Percentiles rank a stretch among this genome's conserved stretches.
phyloP scores from a whole-genome alignment of 2,329 filamentous ascomycete genomes.

The Aspergillus viridinutans region DNA sequence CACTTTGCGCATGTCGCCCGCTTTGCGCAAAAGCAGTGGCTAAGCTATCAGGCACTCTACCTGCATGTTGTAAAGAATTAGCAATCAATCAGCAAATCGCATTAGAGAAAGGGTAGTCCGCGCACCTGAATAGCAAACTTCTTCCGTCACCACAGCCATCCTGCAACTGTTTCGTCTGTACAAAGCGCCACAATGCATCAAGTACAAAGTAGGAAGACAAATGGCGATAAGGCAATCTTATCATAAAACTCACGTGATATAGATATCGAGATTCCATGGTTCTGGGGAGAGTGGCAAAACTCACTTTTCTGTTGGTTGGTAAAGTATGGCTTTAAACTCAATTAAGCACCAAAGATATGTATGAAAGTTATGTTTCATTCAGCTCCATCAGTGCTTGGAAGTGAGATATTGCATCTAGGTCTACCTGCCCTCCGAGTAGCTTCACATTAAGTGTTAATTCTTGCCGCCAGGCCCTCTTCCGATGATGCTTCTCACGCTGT shows the following conservation, averaged over 20 bases:
- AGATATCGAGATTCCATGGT: conserved; percentile 5
- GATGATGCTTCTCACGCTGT: not conserved
- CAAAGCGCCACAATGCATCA: not conserved
- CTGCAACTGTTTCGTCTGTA: conserved; percentile 3
- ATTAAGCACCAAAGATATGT: not conserved
- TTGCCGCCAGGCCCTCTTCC: not conserved
- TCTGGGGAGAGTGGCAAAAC: not conserved
- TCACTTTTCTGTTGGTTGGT: not conserved
- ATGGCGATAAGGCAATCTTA: conserved; percentile 6
- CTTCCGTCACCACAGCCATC: conserved; percentile 14
- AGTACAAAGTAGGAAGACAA: not conserved
- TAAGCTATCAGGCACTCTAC: conserved; percentile 19
- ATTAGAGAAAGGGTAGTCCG: not conserved
- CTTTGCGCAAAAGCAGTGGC: conserved; percentile 19
- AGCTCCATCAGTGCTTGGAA: not conserved
- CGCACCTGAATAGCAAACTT: conserved; percentile 12
- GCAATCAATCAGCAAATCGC: not conserved
- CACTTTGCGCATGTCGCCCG: conserved; percentile 14
- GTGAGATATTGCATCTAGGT: not conserved
- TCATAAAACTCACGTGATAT: conserved; percentile 13
- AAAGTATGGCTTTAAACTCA: not conserved
- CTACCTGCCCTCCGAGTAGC: not conserved
- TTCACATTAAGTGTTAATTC: not conserved
- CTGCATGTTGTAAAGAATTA: conserved; percentile 15
- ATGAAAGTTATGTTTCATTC: not conserved